These are phyloP conservation scores for Carallia pectinifolia DNA, from an alignment of 345 rosid species.

Conservation along the genomic window DNA sequence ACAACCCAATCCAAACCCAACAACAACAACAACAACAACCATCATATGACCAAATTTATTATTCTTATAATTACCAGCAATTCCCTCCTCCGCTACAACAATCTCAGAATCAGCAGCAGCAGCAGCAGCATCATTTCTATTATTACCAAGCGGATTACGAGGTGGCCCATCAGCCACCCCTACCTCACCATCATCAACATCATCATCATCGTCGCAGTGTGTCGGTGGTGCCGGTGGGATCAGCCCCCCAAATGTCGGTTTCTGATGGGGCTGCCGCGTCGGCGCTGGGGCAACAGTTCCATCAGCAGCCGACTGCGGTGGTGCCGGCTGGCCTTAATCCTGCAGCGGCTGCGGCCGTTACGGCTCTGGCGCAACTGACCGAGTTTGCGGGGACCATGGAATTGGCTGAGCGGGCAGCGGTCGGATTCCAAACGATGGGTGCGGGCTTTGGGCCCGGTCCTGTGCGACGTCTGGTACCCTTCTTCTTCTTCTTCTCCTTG, in stretches of 20 bases:
- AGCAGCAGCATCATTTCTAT: conserved; percentile 4
- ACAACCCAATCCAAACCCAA: neutral
- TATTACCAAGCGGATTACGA: conserved; percentile 4
- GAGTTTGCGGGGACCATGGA: conserved; percentile 27
- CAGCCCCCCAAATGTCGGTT: neutral
- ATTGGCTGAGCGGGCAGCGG: conserved; percentile 29
- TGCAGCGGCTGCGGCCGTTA: conserved; percentile 29
- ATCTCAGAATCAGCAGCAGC: conserved; percentile 8
- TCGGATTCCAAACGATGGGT: conserved; percentile 8
- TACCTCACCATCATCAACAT: neutral
- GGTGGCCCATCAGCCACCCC: conserved; percentile 3
- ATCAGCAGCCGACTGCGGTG: neutral
- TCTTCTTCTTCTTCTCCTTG: neutral
- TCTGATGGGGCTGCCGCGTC: conserved; percentile 5
- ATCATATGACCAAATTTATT: conserved; percentile 9
- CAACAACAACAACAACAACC: neutral
- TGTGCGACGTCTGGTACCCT: conserved; percentile 21
- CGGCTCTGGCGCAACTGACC: conserved; percentile 30
- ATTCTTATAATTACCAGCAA: conserved; percentile 4
- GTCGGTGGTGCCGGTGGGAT: neutral
- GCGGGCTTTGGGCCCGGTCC: conserved; percentile 1
- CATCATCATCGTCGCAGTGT: neutral
- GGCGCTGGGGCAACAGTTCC: conserved; percentile 11
- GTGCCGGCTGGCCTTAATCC: conserved; percentile 20
- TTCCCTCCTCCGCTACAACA: neutral